Base-by-base conservation (phyloP, 2,329 filamentous ascomycete genomes). In the Colletotrichum sp. region DNA sequence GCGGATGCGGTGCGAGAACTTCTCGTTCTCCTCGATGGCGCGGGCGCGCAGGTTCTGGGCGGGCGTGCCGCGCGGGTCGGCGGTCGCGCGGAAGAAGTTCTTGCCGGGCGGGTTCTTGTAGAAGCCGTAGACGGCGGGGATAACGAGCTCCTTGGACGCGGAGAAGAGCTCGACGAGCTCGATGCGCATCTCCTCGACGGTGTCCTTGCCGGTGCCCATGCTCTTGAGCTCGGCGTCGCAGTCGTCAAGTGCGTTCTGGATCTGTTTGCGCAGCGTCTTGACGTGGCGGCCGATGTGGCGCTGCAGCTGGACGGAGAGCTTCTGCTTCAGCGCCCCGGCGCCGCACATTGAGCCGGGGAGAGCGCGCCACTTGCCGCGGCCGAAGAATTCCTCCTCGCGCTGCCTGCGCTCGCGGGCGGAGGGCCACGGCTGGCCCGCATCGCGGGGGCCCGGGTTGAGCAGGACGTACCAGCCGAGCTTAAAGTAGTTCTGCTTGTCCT, bases 61-160 rank as follows among this genome's bases (percentile, higher is more conserved):
- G 1, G 88, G 89, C 1, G 88, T 90, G 28, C 88, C 89, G 74
- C 87, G 87, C 15, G 88, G 86, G 59, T 85, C 87, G 4, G 87
- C 88, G 13, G 88, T 87, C 10, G 87, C 84, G 8, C 88, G 85
- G 79, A 90, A 90, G 83, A 90, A 90, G 69, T 83, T 85, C 79
- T 89, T 88, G 72, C 87, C 87, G 18, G 89, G 88, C 0, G 88
- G 88, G 75, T 90, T 90, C 84, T 90, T 90, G 85, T 90, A 90
- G 82, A 89, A 89, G 66, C 88, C 89, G 69, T 90, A 88, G 30
- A 90, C 87, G 52, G 89, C 88, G 5, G 88, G 88, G 2, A 88
- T 89, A 49, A 90, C 88, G n/a, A 90, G 85, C 69, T 90, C 89
- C 82, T 89, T 89, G 36, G 87, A 90, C 1, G 86, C 84, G 0